phyloP scores from a whole-genome alignment of 129 eudicot species.

The Scalesia atractyloides region DNA sequence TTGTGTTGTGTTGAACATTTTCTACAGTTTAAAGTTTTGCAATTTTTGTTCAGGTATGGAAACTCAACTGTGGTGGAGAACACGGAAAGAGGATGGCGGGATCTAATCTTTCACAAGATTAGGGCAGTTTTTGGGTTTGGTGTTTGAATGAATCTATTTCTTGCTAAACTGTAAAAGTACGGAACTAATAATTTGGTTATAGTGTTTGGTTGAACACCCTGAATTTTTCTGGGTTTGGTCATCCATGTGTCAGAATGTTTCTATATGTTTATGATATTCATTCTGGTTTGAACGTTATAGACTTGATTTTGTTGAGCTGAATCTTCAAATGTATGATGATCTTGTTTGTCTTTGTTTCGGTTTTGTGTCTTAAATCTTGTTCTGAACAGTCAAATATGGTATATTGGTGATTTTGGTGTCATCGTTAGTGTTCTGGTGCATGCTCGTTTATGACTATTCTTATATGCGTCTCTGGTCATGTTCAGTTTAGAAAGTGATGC shows the following conservation, averaged over 20 bases:
- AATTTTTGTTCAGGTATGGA: conserved; percentile 61
- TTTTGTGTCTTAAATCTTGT: background rate
- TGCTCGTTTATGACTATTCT: too few relatives aligned
- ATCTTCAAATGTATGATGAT: background rate
- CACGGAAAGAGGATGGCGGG: conserved; percentile 97
- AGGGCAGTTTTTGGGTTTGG: conserved; percentile 94
- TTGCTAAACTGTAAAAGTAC: conserved; percentile 32
- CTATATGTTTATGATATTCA: background rate
- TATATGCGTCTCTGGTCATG: too few relatives aligned
- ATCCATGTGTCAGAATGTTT: conserved; percentile 21
- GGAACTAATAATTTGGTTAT: conserved; percentile 23
- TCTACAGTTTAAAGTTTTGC: background rate
- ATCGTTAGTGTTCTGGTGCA: too few relatives aligned
- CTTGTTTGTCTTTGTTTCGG: background rate
- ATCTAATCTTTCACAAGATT: conserved; percentile 80
- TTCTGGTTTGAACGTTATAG: background rate
- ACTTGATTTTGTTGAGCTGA: conserved; percentile 14
- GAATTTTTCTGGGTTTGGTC: conserved; percentile 23
- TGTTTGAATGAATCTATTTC: conserved; percentile 34
- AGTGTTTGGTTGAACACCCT: background rate
- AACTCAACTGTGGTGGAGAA: conserved; percentile 95
- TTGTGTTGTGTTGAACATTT: background rate
- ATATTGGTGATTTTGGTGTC: background rate
- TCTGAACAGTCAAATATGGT: background rate
- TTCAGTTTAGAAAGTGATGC: too few relatives aligned